Conservation (phyloP, 306 rosid genomes). For the Castanea sativa region DNA sequence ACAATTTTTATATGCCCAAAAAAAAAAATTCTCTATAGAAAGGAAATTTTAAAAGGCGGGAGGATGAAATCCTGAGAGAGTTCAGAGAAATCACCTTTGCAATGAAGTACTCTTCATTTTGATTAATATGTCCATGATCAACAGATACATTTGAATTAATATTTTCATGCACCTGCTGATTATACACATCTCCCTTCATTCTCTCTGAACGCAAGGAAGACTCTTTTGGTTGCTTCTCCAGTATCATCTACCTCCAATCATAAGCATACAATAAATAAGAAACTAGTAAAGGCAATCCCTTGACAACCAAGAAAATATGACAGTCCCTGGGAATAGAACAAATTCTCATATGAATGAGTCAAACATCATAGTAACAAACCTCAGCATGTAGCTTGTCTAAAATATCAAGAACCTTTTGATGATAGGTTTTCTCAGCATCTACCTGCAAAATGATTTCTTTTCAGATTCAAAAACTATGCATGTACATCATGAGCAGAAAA, state of each 20-base stretch:
- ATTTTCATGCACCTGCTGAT: slow-evolving; percentile 38
- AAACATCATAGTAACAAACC: slow-evolving; percentile 45
- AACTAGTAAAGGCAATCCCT: slow-evolving; percentile 5
- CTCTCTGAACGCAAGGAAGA: slow-evolving; percentile 30
- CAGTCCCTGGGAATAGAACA: background rate
- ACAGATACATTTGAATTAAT: slow-evolving; percentile 38
- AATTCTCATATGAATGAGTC: slow-evolving; percentile 13
- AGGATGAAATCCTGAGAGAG: background rate
- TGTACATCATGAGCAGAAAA: background rate
- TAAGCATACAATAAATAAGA: slow-evolving; percentile 10
- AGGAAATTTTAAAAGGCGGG: background rate
- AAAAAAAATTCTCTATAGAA: background rate
- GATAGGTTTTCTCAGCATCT: slow-evolving; percentile 79
- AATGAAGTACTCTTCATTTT: slow-evolving; percentile 45
- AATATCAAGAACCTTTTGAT: slow-evolving; percentile 66
- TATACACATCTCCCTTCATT: slow-evolving; percentile 33
- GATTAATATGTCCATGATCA: slow-evolving; percentile 30
- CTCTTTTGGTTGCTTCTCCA: slow-evolving; percentile 53
- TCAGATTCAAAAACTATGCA: slow-evolving; percentile 21
- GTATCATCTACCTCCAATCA: slow-evolving; percentile 56
- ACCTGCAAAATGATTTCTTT: slow-evolving; percentile 48
- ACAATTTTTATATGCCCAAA: background rate
- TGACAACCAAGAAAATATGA: slow-evolving; percentile 16
- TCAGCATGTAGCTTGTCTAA: slow-evolving; percentile 71
- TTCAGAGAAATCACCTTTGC: slow-evolving; percentile 58